phyloP scores from a whole-genome alignment of 2,329 filamentous ascomycete genomes.

The Hypocreales sp. region DNA sequence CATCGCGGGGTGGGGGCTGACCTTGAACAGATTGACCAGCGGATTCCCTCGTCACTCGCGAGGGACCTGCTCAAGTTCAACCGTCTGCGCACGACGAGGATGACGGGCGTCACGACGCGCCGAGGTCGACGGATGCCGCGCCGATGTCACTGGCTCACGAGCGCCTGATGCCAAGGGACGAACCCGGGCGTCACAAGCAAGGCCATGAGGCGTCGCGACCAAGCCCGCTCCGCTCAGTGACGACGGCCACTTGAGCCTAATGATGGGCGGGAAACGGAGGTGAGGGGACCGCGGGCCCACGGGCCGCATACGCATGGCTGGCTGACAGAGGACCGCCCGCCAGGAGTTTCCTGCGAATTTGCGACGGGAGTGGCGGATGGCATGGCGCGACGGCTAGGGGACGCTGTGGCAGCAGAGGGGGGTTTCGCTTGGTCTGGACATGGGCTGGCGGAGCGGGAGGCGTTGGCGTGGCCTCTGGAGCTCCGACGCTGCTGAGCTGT shows the following conservation, averaged over 20 bases:
- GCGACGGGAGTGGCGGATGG: too few species aligned
- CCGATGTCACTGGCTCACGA: slow-evolving; percentile 27
- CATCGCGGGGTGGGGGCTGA: too few species aligned
- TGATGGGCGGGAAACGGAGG: slow-evolving; percentile 15
- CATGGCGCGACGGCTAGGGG: too few species aligned
- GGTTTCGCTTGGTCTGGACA: too few species aligned
- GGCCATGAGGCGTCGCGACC: slow-evolving; percentile 40
- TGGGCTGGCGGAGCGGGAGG: too few species aligned
- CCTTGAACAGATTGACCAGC: slow-evolving; percentile 61
- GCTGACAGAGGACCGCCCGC: too few species aligned
- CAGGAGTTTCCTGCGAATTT: too few species aligned
- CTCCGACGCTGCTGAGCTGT: not conserved
- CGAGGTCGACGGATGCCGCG: slow-evolving; percentile 27
- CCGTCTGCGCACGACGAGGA: slow-evolving; percentile 26
- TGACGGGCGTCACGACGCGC: slow-evolving; percentile 23
- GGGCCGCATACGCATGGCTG: too few species aligned
- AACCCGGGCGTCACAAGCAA: slow-evolving; percentile 25
- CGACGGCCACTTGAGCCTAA: slow-evolving; percentile 42
- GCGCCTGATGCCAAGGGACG: slow-evolving; percentile 30
- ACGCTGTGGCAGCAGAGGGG: too few species aligned
- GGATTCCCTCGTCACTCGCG: slow-evolving; percentile 73
- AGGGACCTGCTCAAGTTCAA: slow-evolving; percentile 61
- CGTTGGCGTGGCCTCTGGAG: not conserved
- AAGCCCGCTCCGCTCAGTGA: slow-evolving; percentile 54
- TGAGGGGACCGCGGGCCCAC: too few species aligned